phyloP scores from a whole-genome alignment of 805 yeast genomes.

The Hanseniaspora lachancei region DNA sequence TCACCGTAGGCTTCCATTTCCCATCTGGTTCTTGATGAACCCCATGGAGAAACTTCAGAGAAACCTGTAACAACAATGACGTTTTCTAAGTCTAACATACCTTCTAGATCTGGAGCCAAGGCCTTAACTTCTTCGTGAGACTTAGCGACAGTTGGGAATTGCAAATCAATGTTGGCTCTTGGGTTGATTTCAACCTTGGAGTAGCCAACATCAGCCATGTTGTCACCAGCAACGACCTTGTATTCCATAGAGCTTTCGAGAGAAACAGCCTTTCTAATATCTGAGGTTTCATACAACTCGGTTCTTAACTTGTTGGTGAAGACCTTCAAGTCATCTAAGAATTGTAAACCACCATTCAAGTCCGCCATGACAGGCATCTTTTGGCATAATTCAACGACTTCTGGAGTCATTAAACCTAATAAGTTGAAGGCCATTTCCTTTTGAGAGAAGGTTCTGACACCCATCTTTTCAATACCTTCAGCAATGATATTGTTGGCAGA shows the following conservation, averaged over 20 bases:
- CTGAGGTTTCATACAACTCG: constrained; percentile 63
- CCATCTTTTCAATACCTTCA: constrained; percentile 88
- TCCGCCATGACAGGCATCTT: constrained; percentile 93
- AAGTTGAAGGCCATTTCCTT: constrained; percentile 98
- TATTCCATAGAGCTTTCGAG: constrained; percentile 81
- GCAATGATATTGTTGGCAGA: constrained; percentile 93
- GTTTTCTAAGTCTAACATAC: constrained; percentile 80
- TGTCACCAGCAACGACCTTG: constrained; percentile 68
- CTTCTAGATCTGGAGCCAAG: constrained; percentile 64
- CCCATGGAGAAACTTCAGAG: constrained; percentile 99
- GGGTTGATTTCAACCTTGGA: constrained; percentile 69
- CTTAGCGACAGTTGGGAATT: constrained; percentile 73
- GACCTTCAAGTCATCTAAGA: constrained; percentile 79
- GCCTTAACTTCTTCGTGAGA: constrained; percentile 59
- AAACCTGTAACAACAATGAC: constrained; percentile 95
- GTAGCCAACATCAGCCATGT: constrained; percentile 71
- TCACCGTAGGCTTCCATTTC: constrained; percentile 95
- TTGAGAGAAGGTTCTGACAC: constrained; percentile 96
- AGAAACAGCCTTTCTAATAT: constrained; percentile 88
- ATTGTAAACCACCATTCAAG: constrained; percentile 96
- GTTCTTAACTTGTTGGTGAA: constrained; percentile 68
- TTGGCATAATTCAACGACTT: constrained; percentile 75
- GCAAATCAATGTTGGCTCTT: constrained; percentile 86
- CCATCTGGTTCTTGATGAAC: constrained; percentile 98
- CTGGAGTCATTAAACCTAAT: constrained; percentile 83